A percentile compares a stretch with the other conserved stretches of the same genome.
These are phyloP conservation scores for Penicillium decumbens DNA, from an alignment of 2,329 filamentous ascomycete species.

Conservation along the genomic window DNA sequence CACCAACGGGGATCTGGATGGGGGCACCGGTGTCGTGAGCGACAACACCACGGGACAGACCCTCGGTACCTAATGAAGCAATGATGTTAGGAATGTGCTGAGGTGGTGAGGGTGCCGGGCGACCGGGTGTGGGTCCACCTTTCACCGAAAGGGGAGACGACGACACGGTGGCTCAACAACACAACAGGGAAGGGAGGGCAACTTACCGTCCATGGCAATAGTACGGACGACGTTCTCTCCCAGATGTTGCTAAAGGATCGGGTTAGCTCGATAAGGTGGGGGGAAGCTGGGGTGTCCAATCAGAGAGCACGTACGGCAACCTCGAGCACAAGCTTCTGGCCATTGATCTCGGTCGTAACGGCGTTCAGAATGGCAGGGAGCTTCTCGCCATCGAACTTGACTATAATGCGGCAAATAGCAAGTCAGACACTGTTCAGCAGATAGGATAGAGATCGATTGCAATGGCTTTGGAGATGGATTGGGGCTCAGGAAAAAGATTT, in stretches of 20 bases:
- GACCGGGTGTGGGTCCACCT: slow-evolving; percentile 17
- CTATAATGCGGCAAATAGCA: slow-evolving; percentile 48
- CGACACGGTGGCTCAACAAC: slow-evolving; percentile 22
- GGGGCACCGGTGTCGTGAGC: slow-evolving; percentile 85
- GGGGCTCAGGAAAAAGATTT: slow-evolving; percentile 43
- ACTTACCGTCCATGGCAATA: slow-evolving; percentile 99
- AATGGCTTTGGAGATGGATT: slow-evolving; percentile 35
- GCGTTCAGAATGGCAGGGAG: slow-evolving; percentile 97
- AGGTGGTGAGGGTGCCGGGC: slow-evolving; percentile 9
- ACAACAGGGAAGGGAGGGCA: slow-evolving; percentile 6
- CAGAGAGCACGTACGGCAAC: slow-evolving; percentile 68
- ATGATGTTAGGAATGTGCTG: slow-evolving; percentile 15
- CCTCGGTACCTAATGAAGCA: slow-evolving; percentile 75
- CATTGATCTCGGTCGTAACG: slow-evolving; percentile 83
- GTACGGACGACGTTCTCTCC: slow-evolving; percentile 98
- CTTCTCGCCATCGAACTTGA: slow-evolving; percentile 93
- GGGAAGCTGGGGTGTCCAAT: slow-evolving; percentile 19
- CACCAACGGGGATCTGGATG: slow-evolving; percentile 94
- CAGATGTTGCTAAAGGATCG: slow-evolving; percentile 77
- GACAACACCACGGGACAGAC: slow-evolving; percentile 89
- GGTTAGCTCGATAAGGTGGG: slow-evolving; percentile 22
- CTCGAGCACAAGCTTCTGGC: slow-evolving; percentile 92
- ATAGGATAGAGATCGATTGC: slow-evolving; percentile 27
- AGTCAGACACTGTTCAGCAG: slow-evolving; percentile 29
- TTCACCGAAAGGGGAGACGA: slow-evolving; percentile 16